These are phyloP conservation scores for Pseudogymnoascus sp. DNA, from an alignment of 2,329 filamentous ascomycete species.

Conservation along the genomic window DNA sequence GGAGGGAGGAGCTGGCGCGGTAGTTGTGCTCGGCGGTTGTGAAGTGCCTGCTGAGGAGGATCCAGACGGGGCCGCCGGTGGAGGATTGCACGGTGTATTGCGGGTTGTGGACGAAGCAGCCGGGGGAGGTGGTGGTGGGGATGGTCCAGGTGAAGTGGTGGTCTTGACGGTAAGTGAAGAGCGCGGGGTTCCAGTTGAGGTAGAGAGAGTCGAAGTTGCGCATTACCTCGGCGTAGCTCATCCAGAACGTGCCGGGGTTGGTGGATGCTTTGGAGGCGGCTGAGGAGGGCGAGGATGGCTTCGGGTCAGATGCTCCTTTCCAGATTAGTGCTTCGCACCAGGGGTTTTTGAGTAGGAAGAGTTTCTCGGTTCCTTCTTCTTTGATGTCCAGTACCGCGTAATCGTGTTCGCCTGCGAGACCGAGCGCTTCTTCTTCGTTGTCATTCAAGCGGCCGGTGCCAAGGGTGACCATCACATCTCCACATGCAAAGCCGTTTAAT, in stretches of 20 bases:
- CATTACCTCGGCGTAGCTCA: constrained; percentile 75
- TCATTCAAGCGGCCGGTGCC: constrained; percentile 77
- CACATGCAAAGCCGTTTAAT: constrained; percentile 63
- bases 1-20: constrained; percentile 21
- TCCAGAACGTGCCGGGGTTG: constrained; percentile 81
- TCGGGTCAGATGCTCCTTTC: constrained; percentile 40
- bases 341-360: constrained; percentile 86
- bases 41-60: constrained; percentile 82
- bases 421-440: constrained; percentile 70
- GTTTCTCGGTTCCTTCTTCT: constrained; percentile 53
- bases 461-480: constrained; percentile 80
- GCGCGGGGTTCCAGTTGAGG: constrained; percentile 87
- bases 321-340: constrained; percentile 79
- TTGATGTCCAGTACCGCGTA: constrained; percentile 82
- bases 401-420: constrained; percentile 83
- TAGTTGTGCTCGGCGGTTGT: constrained; percentile 51
- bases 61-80: constrained; percentile 61
- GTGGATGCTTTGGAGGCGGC: constrained; percentile 17
- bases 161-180: constrained; percentile 77
- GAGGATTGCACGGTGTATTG: constrained; percentile 63
- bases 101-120: constrained; percentile 56
- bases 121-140: constrained; percentile 38
- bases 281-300: constrained; percentile 15
- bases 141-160: constrained; percentile 81
- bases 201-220: constrained; percentile 96